phyloP scores from a whole-genome alignment of 2,329 filamentous ascomycete species.

The Diaporthe capsici region DNA sequence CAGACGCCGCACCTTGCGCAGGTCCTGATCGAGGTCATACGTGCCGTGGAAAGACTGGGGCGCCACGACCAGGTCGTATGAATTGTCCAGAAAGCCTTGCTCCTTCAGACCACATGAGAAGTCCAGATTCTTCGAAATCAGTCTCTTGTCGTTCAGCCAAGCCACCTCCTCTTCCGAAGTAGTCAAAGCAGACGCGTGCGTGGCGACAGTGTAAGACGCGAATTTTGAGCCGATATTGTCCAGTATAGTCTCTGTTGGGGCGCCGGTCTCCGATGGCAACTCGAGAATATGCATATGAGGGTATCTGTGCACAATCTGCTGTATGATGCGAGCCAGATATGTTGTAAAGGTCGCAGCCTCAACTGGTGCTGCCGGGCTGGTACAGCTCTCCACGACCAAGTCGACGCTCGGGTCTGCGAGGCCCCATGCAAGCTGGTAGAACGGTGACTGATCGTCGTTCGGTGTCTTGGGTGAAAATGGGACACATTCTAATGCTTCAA shows the following conservation, averaged over 20 bases:
- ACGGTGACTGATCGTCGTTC: neutral
- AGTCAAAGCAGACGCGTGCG: neutral
- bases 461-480: neutral
- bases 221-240: constrained; percentile 49
- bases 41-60: constrained; percentile 50
- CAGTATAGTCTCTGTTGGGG: constrained; percentile 53
- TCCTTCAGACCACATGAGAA: constrained; percentile 45
- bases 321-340: constrained; percentile 48
- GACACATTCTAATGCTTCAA: constrained; percentile 11
- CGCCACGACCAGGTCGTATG: constrained; percentile 51
- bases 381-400: constrained; percentile 45
- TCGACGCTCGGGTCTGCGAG: neutral
- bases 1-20: constrained; percentile 47
- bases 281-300: constrained; percentile 52
- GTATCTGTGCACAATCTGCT: constrained; percentile 50
- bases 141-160: too few species aligned
- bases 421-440: neutral
- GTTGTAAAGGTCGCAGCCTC: constrained; percentile 30
- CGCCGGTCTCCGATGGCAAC: constrained; percentile 55
- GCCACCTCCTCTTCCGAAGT: neutral
- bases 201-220: constrained; percentile 56
- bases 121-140: constrained; percentile 43
- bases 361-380: constrained; percentile 48
- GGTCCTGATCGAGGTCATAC: constrained; percentile 42
- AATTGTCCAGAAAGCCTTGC: constrained; percentile 49